Percentiles rank a stretch among this genome's conserved stretches.
These are phyloP conservation scores for Pseudomonodictys pantanalensis DNA, from an alignment of 495 filamentous ascomycete genomes.

Conservation along the genomic window DNA sequence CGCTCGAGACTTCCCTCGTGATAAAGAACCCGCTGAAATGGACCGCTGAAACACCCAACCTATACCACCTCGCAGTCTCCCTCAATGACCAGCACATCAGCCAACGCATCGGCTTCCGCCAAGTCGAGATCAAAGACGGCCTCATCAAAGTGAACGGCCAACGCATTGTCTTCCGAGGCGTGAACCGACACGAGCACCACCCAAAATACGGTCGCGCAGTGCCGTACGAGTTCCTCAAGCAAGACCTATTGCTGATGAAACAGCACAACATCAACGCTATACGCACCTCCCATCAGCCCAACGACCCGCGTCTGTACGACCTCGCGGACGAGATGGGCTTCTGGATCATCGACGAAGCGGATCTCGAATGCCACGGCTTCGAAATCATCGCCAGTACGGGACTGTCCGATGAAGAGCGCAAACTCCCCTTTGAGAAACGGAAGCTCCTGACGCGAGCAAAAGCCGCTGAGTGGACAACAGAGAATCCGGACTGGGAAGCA, in stretches of 20 bases:
- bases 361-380: slow-evolving; percentile 70
- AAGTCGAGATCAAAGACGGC: slow-evolving; percentile 33
- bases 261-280: slow-evolving; percentile 37
- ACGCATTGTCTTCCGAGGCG: slow-evolving; percentile 31
- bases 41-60: slow-evolving; percentile 63
- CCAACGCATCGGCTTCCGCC: slow-evolving; percentile 32
- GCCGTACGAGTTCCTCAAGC: slow-evolving; percentile 29
- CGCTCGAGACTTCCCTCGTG: slow-evolving; percentile 39
- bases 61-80: slow-evolving; percentile 50
- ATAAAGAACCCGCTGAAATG: slow-evolving; percentile 55
- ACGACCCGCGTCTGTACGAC: slow-evolving; percentile 45
- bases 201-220: slow-evolving; percentile 31
- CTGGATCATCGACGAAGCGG: slow-evolving; percentile 69
- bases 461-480: slow-evolving; percentile 57
- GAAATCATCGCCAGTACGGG: slow-evolving; percentile 42
- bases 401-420: slow-evolving; percentile 43
- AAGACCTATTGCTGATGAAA: slow-evolving; percentile 35
- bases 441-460: slow-evolving; percentile 51
- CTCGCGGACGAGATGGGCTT: slow-evolving; percentile 66
- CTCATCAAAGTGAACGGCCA: slow-evolving; percentile 34
- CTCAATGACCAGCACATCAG: slow-evolving; percentile 15
- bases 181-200: slow-evolving; percentile 37
- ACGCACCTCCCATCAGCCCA: slow-evolving; percentile 33
- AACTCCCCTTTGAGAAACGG: slow-evolving; percentile 52
- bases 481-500: slow-evolving; percentile 61